Percentiles rank a stretch among this genome's conserved stretches.
phyloP scores from a whole-genome alignment of 1,284 basidiomycete species.

The Uromyces viciae-fabae region DNA sequence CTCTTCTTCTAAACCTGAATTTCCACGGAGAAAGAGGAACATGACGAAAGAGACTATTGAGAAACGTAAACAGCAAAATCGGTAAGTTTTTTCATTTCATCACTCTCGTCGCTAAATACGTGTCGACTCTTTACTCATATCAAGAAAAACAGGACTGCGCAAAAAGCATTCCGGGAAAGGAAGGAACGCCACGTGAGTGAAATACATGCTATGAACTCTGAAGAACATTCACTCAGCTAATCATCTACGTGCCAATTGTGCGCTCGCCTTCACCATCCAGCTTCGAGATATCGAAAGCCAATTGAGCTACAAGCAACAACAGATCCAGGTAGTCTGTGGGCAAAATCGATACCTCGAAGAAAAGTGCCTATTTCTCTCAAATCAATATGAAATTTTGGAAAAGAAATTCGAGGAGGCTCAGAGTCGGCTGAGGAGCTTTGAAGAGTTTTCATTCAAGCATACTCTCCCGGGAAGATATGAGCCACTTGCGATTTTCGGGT shows the following conservation, averaged over 20 bases:
- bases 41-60: slow-evolving; percentile 29
- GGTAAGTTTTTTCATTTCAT: neutral
- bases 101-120: neutral
- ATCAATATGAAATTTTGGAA: slow-evolving; percentile 30
- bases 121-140: neutral
- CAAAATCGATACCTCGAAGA: slow-evolving; percentile 27
- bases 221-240: no score
- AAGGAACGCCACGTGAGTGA: slow-evolving; percentile 17
- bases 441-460: slow-evolving; percentile 16
- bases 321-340: slow-evolving; percentile 21
- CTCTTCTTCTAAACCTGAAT: neutral
- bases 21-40: slow-evolving; percentile 22
- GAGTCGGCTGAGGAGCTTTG: slow-evolving; percentile 8
- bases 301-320: slow-evolving; percentile 23
- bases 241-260: no score
- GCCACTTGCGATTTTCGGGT: slow-evolving; percentile 15
- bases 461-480: slow-evolving; percentile 14
- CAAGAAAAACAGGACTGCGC: neutral
- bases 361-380: slow-evolving; percentile 22
- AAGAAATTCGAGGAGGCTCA: slow-evolving; percentile 23
- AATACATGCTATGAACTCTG: no score
- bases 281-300: slow-evolving; percentile 32
- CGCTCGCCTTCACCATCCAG: neutral
- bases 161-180: slow-evolving; percentile 30
- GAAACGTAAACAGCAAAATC: slow-evolving; percentile 30